Evolutionary conservation across 768 basidiomycete species (phyloP).

Genomic region (Mycena venus): DNA sequence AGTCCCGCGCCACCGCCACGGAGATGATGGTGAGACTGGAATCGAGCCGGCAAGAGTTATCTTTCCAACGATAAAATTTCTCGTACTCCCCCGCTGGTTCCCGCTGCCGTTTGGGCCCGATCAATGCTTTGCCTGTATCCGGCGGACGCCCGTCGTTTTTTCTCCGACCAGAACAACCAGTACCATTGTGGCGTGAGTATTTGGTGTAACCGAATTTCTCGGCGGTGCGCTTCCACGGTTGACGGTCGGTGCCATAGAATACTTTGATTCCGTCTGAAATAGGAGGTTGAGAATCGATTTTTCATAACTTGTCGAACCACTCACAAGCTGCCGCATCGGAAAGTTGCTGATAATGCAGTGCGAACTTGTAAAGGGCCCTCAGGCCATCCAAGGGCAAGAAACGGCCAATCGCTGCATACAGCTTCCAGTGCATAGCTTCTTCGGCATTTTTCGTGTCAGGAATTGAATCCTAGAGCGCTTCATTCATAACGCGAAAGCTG

Average conservation of each 20-base stretch:
- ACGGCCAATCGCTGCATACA: too few relatives aligned
- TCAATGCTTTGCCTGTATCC: neutral
- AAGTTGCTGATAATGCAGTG: neutral
- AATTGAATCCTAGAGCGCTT: too few relatives aligned
- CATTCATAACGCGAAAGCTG: too few relatives aligned
- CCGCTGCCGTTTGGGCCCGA: neutral
- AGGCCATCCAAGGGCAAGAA: too few relatives aligned
- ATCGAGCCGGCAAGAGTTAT: neutral
- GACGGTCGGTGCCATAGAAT: neutral
- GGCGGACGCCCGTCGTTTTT: neutral
- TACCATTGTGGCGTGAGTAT: neutral
- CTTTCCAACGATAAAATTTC: neutral
- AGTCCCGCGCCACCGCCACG: neutral
- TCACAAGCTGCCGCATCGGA: neutral
- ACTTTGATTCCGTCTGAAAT: neutral
- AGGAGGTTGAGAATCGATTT: neutral
- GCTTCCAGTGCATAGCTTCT: too few relatives aligned
- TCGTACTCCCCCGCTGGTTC: neutral
- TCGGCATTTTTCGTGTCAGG: too few relatives aligned
- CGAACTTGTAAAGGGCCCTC: neutral
- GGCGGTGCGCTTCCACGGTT: neutral
- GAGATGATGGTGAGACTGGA: neutral
- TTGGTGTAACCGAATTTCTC: neutral
- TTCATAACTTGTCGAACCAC: neutral
- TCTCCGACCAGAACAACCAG: neutral